Evolutionary conservation across 1,284 basidiomycete species (phyloP), one percentile per base, ranked within the genome.

Genomic region (Ceratobasidium sp.): DNA sequence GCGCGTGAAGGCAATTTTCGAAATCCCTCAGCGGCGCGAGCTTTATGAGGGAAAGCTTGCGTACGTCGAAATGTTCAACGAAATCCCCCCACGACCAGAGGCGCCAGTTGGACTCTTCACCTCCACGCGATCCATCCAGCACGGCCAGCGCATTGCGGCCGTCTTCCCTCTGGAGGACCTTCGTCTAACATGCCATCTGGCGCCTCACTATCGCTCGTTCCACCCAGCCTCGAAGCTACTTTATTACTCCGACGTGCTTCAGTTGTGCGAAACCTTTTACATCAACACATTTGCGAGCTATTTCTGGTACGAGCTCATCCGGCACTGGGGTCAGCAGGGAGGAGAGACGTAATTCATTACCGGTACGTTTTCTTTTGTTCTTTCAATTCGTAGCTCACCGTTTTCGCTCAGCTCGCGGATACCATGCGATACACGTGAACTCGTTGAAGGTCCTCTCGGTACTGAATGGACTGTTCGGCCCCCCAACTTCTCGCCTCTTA

Each of bases 261-360:
- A 56, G 18, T 6, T 46, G 0, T 71, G 55, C 55, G 4, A 46
- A 9, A 71, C 23, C 3, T 71, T 71, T 20, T 71, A 26, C 39
- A 42, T 71, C 69, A 71, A 71, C 26, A 58, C 42, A 1, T 71
- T 71, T 28, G 33, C 69, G 1, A 26, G 7, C 5, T 71, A 71
- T 46, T 71, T 71, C 40, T 12, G 58, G 3, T 71, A 58, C 33
- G 20, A 71, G 23, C 56, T 73, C 4, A 5, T 63, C 15, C 70
- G 26, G 20, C 70, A 63, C 23, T 73, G 70, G 58, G 42, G 53
- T 6, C 69, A 71, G 15, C 39, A 55, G 2, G 55, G 49, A 20
- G 33, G 60, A 3, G 12, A 7, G n/a, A 23, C 51, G 6, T 53
- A 53, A 18, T 49, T 49, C 7, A 49, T 33, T 33, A 4, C 33